These are phyloP conservation scores for Tolypocladium endophyticum DNA, from an alignment of 2,329 filamentous ascomycete species.

Conservation along the genomic window DNA sequence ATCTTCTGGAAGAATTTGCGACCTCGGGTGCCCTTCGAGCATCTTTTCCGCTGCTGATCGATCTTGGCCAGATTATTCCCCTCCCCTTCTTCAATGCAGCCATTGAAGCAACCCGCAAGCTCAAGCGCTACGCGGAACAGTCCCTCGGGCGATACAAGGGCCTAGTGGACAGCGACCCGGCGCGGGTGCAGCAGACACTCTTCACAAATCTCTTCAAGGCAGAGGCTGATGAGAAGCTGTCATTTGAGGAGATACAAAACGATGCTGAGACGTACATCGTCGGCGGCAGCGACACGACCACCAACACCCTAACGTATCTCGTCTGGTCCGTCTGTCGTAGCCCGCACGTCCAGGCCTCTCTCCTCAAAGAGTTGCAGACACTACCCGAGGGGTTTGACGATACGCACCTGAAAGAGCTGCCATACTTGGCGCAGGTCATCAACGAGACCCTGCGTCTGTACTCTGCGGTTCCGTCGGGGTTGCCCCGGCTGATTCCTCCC, in stretches of 20 bases:
- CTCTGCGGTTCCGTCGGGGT: constrained; percentile 23
- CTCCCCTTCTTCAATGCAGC: constrained; percentile 11
- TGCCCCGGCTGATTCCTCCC: constrained; percentile 28
- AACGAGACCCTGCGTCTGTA: constrained; percentile 34
- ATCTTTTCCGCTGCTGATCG: constrained; percentile 17
- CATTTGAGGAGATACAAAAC: constrained; percentile 3
- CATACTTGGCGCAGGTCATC: constrained; percentile 30
- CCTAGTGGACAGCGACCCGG: constrained; percentile 8
- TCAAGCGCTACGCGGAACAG: constrained; percentile 14
- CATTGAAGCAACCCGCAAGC: constrained; percentile 1
- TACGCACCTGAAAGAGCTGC: constrained; percentile 14
- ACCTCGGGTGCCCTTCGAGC: constrained; percentile 10
- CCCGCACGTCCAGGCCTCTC: constrained; percentile 14
- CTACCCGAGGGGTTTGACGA: constrained; percentile 17
- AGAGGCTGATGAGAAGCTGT: constrained; percentile 14
- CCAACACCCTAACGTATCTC: constrained; percentile 34
- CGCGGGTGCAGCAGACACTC: constrained; percentile 16
- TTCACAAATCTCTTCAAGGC: constrained; percentile 25
- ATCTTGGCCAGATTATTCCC: constrained; percentile 10
- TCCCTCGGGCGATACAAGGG: constrained; percentile 16
- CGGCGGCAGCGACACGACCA: constrained; percentile 39
- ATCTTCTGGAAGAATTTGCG: constrained; percentile 21
- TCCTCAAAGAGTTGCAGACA: constrained; percentile 22
- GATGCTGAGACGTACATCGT: constrained; percentile 29
- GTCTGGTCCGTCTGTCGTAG: constrained; percentile 24